Conservation (phyloP, 202 grass and related monocot genomes). For the Panicum hallii region DNA sequence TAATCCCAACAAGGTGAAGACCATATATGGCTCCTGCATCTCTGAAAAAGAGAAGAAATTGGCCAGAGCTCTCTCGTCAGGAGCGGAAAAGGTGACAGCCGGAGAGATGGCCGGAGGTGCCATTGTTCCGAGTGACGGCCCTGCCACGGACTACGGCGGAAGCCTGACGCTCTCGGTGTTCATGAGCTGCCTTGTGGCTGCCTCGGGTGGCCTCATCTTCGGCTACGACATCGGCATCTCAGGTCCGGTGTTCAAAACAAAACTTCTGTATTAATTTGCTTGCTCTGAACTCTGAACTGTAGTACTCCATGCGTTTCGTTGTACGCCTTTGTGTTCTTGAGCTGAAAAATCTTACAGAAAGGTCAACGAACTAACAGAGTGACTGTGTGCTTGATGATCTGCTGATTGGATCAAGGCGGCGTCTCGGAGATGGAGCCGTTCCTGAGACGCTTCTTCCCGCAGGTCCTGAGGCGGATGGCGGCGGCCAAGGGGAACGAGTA, state of each 20-base stretch:
- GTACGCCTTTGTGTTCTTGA: neutral
- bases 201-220: slow-evolving; percentile 89
- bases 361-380: neutral
- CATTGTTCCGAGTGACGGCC: slow-evolving; percentile 39
- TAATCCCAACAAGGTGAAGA: neutral
- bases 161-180: slow-evolving; percentile 68
- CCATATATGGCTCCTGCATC: neutral
- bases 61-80: neutral
- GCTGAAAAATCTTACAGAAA: neutral
- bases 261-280: neutral
- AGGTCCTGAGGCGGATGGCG: slow-evolving; percentile 58
- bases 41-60: neutral
- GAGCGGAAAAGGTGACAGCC: neutral
- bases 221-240: slow-evolving; percentile 96
- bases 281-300: neutral
- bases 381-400: neutral
- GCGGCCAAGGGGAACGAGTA: slow-evolving; percentile 56
- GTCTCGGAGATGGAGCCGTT: slow-evolving; percentile 82
- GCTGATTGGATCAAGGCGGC: slow-evolving; percentile 42
- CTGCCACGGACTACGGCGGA: slow-evolving; percentile 58
- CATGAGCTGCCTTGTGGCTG: slow-evolving; percentile 76
- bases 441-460: slow-evolving; percentile 70
- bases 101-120: slow-evolving; percentile 64
- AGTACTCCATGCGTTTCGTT: neutral
- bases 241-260: slow-evolving; percentile 44